phyloP scores from a whole-genome alignment of 2,329 filamentous ascomycete species.

The Pseudodiploospora longispora region DNA sequence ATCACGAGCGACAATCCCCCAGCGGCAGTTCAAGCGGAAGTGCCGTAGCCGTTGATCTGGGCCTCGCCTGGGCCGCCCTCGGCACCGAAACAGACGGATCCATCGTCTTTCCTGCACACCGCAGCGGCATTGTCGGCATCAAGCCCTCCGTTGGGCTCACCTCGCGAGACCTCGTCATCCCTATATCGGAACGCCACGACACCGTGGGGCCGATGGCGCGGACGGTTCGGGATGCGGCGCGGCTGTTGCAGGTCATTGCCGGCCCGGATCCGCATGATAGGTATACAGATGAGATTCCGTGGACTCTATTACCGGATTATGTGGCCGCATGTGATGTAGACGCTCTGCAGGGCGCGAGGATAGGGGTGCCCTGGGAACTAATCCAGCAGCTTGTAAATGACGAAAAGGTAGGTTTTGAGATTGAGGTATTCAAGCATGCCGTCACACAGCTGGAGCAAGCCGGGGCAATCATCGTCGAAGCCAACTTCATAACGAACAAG shows the following conservation, averaged over 20 bases:
- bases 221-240: conserved; percentile 55
- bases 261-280: conserved; percentile 52
- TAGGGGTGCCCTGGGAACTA: conserved; percentile 55
- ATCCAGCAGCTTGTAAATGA: conserved; percentile 26
- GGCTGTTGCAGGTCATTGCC: conserved; percentile 53
- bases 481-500: conserved; percentile 24
- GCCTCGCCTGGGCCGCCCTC: conserved; percentile 49
- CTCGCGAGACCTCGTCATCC: conserved; percentile 54
- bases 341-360: conserved; percentile 46
- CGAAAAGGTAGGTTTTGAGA: conserved; percentile 9
- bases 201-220: conserved; percentile 55
- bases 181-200: conserved; percentile 55
- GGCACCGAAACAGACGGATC: conserved; percentile 51
- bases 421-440: conserved; percentile 46
- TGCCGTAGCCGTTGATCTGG: conserved; percentile 50
- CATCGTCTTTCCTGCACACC: conserved; percentile 45
- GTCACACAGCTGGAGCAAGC: conserved; percentile 42
- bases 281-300: conserved; percentile 40
- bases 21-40: conserved; percentile 53
- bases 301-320: conserved; percentile 43
- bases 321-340: conserved; percentile 46
- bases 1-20: conserved; percentile 53
- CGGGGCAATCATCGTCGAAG: conserved; percentile 52
- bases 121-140: conserved; percentile 57
- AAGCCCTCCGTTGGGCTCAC: conserved; percentile 60